Conservation (phyloP, 768 basidiomycete species). For the Lentinula sp. region DNA sequence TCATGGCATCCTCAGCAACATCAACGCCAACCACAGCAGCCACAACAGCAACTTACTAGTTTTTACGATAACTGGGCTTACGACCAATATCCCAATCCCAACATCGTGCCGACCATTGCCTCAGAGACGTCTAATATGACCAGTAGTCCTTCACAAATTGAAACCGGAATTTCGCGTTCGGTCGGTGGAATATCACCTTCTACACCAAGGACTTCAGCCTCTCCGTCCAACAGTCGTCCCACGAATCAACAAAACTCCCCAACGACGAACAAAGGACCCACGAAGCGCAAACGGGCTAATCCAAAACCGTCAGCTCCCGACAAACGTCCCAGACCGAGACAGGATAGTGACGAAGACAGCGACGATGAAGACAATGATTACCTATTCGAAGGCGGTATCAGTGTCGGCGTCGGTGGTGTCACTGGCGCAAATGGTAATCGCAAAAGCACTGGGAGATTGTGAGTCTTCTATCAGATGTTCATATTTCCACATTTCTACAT, state of each 20-base stretch:
- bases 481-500: constrained; percentile 7
- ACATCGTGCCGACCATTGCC: not conserved
- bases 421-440: constrained; percentile 28
- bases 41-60: not conserved
- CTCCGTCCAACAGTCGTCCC: not conserved
- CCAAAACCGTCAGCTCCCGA: not conserved
- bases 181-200: not conserved
- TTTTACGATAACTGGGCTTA: not conserved
- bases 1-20: not conserved
- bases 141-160: not conserved
- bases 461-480: constrained; percentile 10
- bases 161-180: not conserved
- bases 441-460: constrained; percentile 28
- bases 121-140: not conserved
- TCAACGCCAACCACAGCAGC: not conserved
- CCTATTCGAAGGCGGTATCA: constrained; percentile 29
- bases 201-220: not conserved
- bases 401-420: constrained; percentile 41
- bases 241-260: not conserved
- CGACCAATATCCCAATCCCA: not conserved
- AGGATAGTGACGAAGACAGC: constrained; percentile 18
- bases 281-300: constrained; percentile 3
- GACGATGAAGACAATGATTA: constrained; percentile 32
- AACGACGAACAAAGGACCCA: constrained; percentile 3
- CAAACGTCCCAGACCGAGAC: not conserved